Percentiles rank a stretch among this genome's conserved stretches.
These are phyloP conservation scores for Cercospora zeae-maydis DNA, from an alignment of 2,329 filamentous ascomycete genomes.

Conservation along the genomic window DNA sequence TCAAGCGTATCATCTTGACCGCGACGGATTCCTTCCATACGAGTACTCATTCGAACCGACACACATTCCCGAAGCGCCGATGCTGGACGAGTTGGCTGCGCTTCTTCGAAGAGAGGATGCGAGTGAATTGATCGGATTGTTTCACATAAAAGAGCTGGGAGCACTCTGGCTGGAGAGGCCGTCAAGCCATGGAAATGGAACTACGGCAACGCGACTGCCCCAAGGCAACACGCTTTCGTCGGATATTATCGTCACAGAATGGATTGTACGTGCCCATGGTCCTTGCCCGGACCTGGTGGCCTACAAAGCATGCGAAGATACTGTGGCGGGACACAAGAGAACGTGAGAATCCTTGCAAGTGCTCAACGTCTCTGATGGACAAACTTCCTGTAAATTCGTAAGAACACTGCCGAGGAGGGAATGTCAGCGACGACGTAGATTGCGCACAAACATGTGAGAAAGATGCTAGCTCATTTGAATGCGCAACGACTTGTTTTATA, in stretches of 20 bases:
- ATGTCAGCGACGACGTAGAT: too few species aligned
- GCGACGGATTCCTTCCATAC: neutral
- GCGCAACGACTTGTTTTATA: too few species aligned
- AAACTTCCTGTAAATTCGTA: too few species aligned
- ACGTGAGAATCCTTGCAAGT: neutral
- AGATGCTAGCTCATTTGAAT: too few species aligned
- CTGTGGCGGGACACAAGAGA: neutral
- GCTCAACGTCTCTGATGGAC: neutral
- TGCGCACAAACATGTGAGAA: too few species aligned
- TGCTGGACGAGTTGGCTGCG: neutral
- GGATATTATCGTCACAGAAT: neutral
- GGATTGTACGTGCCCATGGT: neutral
- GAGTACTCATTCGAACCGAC: neutral
- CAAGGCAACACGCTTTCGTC: neutral
- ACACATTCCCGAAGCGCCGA: neutral
- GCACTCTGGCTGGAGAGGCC: neutral
- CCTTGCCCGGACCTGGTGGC: neutral
- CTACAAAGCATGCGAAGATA: neutral
- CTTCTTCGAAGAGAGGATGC: neutral
- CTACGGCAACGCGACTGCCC: neutral
- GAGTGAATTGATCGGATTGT: neutral
- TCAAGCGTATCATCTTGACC: neutral
- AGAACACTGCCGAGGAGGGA: too few species aligned
- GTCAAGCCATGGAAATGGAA: conserved; percentile 1
- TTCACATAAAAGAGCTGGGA: neutral